Conservation (phyloP, 257 asterid species). For the Catharanthus roseus region DNA sequence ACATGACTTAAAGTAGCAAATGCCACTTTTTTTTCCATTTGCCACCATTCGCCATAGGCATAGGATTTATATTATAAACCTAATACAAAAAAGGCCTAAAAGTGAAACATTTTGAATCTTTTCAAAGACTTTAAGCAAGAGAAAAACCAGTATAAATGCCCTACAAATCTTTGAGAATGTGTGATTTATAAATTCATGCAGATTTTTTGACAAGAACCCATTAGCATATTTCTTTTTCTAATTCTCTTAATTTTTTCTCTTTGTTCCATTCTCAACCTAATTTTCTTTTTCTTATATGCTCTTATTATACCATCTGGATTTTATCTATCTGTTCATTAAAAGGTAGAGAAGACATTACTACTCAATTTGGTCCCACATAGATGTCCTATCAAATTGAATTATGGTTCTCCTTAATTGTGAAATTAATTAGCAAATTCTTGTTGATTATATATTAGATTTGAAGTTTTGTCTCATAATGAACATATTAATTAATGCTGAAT, state of each 20-base stretch:
- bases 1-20: constrained; percentile 22
- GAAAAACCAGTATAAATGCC: constrained; percentile 16
- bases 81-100: constrained; percentile 13
- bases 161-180: constrained; percentile 24
- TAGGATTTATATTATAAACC: constrained; percentile 14
- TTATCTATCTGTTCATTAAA: constrained; percentile 7
- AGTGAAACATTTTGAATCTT: constrained; percentile 34
- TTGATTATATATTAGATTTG: not conserved
- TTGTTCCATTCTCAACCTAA: constrained; percentile 16
- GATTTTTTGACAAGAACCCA: constrained; percentile 29
- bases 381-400: constrained; percentile 15
- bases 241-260: constrained; percentile 5
- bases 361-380: not conserved
- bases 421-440: too few relatives aligned
- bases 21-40: constrained; percentile 4
- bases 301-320: not conserved
- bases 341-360: constrained; percentile 13
- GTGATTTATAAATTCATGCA: constrained; percentile 9
- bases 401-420: not conserved
- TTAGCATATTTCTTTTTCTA: not conserved
- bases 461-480: not conserved
- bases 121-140: constrained; percentile 25
- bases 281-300: not conserved
- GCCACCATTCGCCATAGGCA: constrained; percentile 6
- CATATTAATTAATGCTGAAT: too few relatives aligned